Evolutionary conservation across 192 early-diverging fungal genomes (phyloP).

Genomic region (Jimgerdemannia flammicorona): DNA sequence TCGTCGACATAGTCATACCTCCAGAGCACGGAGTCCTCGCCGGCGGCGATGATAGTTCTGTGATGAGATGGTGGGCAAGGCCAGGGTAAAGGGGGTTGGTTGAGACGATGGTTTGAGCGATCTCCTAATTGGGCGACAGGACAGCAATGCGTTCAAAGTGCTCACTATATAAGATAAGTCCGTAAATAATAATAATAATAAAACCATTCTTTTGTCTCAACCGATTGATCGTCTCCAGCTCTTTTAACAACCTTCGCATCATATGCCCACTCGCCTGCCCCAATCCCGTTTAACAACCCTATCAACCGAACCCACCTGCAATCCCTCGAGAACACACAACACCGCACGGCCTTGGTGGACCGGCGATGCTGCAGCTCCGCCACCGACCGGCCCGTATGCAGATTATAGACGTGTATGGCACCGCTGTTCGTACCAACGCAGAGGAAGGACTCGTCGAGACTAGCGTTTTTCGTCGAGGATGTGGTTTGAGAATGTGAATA

Average conservation of each 20-base stretch:
- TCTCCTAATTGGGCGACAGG: background rate
- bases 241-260: too few species aligned
- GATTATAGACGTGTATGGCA: constrained; percentile 63
- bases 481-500: too few species aligned
- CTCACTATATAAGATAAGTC: too few species aligned
- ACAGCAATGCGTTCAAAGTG: too few species aligned
- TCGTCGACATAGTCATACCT: constrained; percentile 79
- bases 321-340: constrained; percentile 74
- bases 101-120: background rate
- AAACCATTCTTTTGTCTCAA: background rate
- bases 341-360: constrained; percentile 75
- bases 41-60: constrained; percentile 66
- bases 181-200: background rate
- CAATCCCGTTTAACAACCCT: too few species aligned
- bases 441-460: constrained; percentile 68
- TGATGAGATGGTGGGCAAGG: background rate
- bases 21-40: constrained; percentile 81
- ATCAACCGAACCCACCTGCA: constrained; percentile 46
- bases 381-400: constrained; percentile 61
- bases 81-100: background rate
- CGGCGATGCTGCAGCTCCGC: constrained; percentile 68
- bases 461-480: constrained; percentile 1
- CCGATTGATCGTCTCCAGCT: too few species aligned
- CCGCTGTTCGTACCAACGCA: constrained; percentile 75
- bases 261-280: too few species aligned